Conservation (phyloP, 805 yeast genomes). For the Suhomyces kilbournensis region DNA sequence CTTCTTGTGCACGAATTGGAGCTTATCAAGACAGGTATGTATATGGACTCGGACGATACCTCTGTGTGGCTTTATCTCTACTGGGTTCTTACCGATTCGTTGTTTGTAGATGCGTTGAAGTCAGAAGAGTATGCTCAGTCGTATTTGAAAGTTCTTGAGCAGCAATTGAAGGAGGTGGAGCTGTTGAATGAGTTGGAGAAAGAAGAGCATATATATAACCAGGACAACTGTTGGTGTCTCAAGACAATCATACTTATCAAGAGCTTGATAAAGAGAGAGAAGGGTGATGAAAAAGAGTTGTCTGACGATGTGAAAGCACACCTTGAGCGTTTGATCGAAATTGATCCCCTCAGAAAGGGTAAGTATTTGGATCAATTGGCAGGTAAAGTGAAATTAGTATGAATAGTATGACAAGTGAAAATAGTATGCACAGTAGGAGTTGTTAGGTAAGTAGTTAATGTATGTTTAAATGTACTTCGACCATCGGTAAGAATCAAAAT, state of each 20-base stretch:
- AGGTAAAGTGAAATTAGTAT: neutral
- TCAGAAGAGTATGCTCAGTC: conserved; percentile 20
- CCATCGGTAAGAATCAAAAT: no score
- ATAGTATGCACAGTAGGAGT: no score
- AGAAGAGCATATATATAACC: conserved; percentile 51
- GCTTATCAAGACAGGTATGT: conserved; percentile 76
- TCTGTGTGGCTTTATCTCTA: conserved; percentile 87
- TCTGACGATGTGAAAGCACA: conserved; percentile 29
- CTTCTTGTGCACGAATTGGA: conserved; percentile 59
- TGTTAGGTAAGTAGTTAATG: no score
- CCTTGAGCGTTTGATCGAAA: conserved; percentile 43
- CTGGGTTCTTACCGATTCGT: conserved; percentile 62
- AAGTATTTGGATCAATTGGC: conserved; percentile 48
- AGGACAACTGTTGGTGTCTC: conserved; percentile 74
- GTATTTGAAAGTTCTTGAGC: conserved; percentile 37
- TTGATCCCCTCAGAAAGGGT: conserved; percentile 65
- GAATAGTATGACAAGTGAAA: neutral
- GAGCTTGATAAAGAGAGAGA: conserved; percentile 18
- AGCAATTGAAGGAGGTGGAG: conserved; percentile 47
- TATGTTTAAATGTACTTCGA: no score
- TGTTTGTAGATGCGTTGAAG: conserved; percentile 29
- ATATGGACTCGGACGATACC: conserved; percentile 91
- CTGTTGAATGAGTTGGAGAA: conserved; percentile 73
- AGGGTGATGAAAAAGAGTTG: neutral
- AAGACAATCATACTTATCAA: conserved; percentile 54